Base-by-base conservation (phyloP, 2,329 filamentous ascomycete genomes). In the Penicillium griseofulvum region DNA sequence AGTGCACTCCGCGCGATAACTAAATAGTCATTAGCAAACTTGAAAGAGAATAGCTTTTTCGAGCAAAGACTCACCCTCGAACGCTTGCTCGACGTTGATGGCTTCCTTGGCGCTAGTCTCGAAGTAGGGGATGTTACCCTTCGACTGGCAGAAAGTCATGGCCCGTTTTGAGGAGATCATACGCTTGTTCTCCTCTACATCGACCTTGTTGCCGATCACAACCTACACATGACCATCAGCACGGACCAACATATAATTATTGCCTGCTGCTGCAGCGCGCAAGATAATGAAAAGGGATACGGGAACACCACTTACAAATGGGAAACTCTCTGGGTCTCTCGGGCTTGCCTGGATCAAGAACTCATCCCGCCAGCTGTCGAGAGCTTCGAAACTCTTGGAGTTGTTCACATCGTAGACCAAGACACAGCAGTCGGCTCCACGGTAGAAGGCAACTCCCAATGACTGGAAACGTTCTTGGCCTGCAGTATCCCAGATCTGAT, bases 101-200 rank as follows among this genome's bases (percentile, higher is more conserved):
- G 93, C 94, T 76, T 99, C 94, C 81, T 99, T 99, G 58, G 94
- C 94, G 76, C 92, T 97, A 17, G 94, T 99, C 84, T 99, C 94
- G 70, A 99, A 99, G 77, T 99, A 99, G 17, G 94, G 94, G 63
- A 99, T 97, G 57, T 91, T 91, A 45, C 93, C 93, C 78, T 97
- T 97, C 54, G 91, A 95, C 76, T 97, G 91, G 76, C 94, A 99
- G 75, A 97, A 99, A 14, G 93, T 92, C 85, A 93, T 92, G 56
- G 94, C 94, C 61, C 94, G 85, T 83, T 97, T 97, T 69, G 88
- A 92, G 29, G 91, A 96, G 68, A 99, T 95, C 81, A 94, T 91
- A 74, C 94, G 85, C 83, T 97, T 97, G 81, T 88, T 96, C 78
- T 97, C 94, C 74, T 97, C 94, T 43, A 97, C 88, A 79, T 99